phyloP scores from a whole-genome alignment of 2,329 filamentous ascomycete genomes.

The Chaetomium olivaceum region DNA sequence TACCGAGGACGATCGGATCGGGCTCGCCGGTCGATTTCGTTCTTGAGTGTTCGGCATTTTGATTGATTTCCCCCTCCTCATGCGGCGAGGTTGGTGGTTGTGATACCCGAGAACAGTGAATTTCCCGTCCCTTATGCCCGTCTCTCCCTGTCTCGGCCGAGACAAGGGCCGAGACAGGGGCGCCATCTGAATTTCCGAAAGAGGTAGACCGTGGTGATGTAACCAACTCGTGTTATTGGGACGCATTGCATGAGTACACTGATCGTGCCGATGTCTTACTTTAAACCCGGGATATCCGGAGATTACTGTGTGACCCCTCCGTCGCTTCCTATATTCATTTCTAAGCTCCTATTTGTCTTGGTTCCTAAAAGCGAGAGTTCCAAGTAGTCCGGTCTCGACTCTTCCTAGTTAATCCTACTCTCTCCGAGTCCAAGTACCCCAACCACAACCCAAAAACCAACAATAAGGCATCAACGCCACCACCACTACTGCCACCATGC shows the following conservation, averaged over 20 bases:
- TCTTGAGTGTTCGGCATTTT: not conserved
- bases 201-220: not conserved
- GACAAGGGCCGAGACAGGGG: not conserved
- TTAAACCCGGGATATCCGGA: too few species aligned
- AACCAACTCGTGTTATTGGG: not conserved
- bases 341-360: too few species aligned
- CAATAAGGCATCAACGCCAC: not conserved
- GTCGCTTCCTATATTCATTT: too few species aligned
- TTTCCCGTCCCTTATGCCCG: constrained; percentile 5
- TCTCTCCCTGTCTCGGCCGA: constrained; percentile 6
- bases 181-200: not conserved
- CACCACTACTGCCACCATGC: not conserved
- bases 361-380: too few species aligned
- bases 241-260: too few species aligned
- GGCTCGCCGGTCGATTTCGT: not conserved
- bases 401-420: too few species aligned
- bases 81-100: not conserved
- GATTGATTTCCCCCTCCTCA: not conserved
- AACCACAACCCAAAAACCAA: not conserved
- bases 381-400: too few species aligned
- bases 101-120: not conserved
- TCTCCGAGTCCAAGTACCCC: not conserved
- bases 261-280: too few species aligned
- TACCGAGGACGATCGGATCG: not conserved
- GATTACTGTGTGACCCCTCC: too few species aligned